phyloP scores from a whole-genome alignment of 2,329 filamentous ascomycete species.

The Fusarium pseudoanthophilum region DNA sequence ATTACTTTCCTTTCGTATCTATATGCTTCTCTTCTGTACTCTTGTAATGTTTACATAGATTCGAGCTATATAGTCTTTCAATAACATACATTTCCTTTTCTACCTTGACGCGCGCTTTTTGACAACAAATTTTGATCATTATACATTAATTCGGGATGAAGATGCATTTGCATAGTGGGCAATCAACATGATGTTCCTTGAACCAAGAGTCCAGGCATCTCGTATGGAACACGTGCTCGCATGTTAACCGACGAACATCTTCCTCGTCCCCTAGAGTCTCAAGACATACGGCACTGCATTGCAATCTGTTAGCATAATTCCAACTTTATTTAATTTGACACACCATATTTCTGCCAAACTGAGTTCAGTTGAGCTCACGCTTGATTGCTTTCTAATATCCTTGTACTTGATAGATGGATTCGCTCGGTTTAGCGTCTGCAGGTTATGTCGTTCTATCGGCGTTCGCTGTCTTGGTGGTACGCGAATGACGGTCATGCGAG shows the following conservation, averaged over 20 bases:
- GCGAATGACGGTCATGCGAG: neutral
- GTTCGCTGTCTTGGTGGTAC: neutral
- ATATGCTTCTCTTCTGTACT: neutral
- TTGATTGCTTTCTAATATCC: neutral
- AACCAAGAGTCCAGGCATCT: neutral
- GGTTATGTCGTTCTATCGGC: neutral
- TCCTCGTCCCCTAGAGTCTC: neutral
- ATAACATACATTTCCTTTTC: neutral
- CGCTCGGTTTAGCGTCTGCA: neutral
- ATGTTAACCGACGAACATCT: neutral
- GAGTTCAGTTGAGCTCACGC: neutral
- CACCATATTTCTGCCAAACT: conserved; percentile 5
- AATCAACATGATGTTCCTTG: neutral
- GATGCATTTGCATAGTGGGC: conserved; percentile 12
- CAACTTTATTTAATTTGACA: neutral
- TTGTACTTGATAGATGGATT: neutral
- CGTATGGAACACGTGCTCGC: conserved; percentile 6
- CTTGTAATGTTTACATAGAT: neutral
- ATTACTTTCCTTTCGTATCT: neutral
- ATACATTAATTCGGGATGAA: neutral
- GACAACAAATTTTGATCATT: neutral
- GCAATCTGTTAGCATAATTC: neutral
- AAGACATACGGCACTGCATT: neutral
- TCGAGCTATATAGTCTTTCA: neutral
- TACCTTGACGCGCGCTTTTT: neutral